These are phyloP conservation scores for Trichosanthes cucumerina DNA, from an alignment of 306 rosid species.

Conservation along the genomic window DNA sequence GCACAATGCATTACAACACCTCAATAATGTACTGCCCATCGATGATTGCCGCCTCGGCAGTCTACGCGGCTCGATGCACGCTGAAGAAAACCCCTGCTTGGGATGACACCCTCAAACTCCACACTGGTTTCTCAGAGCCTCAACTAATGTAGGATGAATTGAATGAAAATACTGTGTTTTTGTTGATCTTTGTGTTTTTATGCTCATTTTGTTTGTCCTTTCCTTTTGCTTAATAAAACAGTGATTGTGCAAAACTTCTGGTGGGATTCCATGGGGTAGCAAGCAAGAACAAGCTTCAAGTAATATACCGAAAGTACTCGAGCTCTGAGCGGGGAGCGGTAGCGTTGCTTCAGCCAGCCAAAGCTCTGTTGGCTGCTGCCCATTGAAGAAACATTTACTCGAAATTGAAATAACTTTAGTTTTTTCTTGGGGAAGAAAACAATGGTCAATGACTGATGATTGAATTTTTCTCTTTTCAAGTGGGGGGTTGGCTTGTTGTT, in stretches of 20 bases:
- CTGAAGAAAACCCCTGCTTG: slow-evolving; percentile 51
- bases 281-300: slow-evolving; percentile 42
- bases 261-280: slow-evolving; percentile 36
- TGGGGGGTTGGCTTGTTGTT: no score
- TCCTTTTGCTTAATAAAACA: background rate
- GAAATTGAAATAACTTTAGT: no score
- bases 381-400: background rate
- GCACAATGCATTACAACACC: slow-evolving; percentile 51
- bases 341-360: slow-evolving; percentile 56
- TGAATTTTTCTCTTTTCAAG: no score
- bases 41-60: slow-evolving; percentile 87
- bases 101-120: slow-evolving; percentile 55
- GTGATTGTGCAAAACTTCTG: slow-evolving; percentile 59
- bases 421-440: no score
- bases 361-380: slow-evolving; percentile 27
- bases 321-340: slow-evolving; percentile 43
- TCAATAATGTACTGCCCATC: slow-evolving; percentile 60
- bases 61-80: slow-evolving; percentile 71
- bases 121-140: slow-evolving; percentile 60
- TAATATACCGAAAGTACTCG: slow-evolving; percentile 43
- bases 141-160: slow-evolving; percentile 33
- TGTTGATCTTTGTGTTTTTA: background rate
- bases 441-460: no score
- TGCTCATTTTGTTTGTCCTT: background rate
- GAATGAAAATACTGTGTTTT: no score